Base-by-base conservation (phyloP, 164 flowering plant genomes). In the Sextonia rubra region DNA sequence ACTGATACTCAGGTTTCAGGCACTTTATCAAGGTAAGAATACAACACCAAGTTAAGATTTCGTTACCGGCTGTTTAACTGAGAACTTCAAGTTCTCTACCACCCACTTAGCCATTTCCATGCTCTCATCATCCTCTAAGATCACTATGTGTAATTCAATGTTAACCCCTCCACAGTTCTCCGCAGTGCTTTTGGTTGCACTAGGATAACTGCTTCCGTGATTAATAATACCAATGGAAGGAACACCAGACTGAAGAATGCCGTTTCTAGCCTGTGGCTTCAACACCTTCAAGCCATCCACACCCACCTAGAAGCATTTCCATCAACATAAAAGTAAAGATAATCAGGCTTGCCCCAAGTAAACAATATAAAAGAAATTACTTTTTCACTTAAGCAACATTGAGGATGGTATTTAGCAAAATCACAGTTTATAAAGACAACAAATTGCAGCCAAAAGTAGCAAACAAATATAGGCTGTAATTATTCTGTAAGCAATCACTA, bases 281-380 rank as follows among this genome's bases (percentile, higher is more conserved):
- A 91, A 80, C 64, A 83, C 89, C 85, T 90, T 89, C 87, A 95
- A 75, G 30, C 99, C 99, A 80, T 90, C 93, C 27, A 93, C 86
- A 71, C 89, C 84, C 76, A 93, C 88, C 98, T 95, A 85, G 80
- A 85, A 70, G 37, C 44, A 63, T 64, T 64, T 32, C 37, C 44
- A 32, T 32, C 44, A 32, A 32, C 44, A 32, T 32, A 32, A 32
- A 32, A 32, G 7, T 32, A 32, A 32, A 32, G 44, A 32, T 32
- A 32, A 32, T 32, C 44, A 32, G 44, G 44, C 44, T 32, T 32
- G 7, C 9, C 9, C 44, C 44, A 6, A 32, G 44, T 32, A 32
- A 32, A 32, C 44, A 32, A 32, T 32, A 32, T 32, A 32, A 32
- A 32, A 32, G 9, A 32, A 32, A 6, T 6, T 6, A 32, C 7